Base-by-base conservation (phyloP, 306 rosid species). In the Pterocarpus macrocarpus region DNA sequence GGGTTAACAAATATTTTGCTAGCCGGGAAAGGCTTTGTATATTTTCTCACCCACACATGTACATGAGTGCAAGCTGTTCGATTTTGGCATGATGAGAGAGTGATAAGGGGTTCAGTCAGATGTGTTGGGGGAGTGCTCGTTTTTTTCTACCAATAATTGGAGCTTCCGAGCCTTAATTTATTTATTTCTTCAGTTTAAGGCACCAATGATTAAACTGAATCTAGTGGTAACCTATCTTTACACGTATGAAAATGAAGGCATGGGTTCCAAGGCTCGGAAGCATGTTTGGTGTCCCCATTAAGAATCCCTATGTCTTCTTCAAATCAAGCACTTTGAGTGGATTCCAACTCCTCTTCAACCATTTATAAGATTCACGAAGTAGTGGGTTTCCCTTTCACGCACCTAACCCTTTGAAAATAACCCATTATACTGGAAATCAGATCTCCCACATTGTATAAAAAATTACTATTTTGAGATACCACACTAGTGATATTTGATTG, bases 281-380 rank as follows among this genome's bases (percentile, higher is more conserved):
- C 82, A 69, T 80, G 91, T 75, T 89, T 61, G 88, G 81, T 86
- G 87, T 69, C 93, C 83, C 94, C 73, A 86, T 79, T 77, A 81
- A 80, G 85, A 75, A 82, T 79, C 80, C 83, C 55, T 22, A 58
- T 88, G 81, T 85, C 88, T 71, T 88, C 78, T 85, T 85, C 83
- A 90, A 73, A 78, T 83, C 87, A 85, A 82, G 89, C 94, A 84
- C 82, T 85, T 85, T 81, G 59, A 92, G 97, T 95, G 98, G 98
- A 88, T 89, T 92, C 98, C 98, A 91, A 95, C 98, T 90, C 98
- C 92, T 81, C 91, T 64, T 83, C 97, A 91, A 91, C 94, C 88
- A 88, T 83, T 74, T 61, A 56, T 77, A 82, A 81, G 84, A 79
- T 86, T 83, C 90, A 81, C 77, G 10, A 45, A 73, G 75, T 89